Evolutionary conservation across 1,284 basidiomycete species (phyloP), one percentile per base, ranked within the genome.

Genomic region (Erythrobasidium hasegawianum): DNA sequence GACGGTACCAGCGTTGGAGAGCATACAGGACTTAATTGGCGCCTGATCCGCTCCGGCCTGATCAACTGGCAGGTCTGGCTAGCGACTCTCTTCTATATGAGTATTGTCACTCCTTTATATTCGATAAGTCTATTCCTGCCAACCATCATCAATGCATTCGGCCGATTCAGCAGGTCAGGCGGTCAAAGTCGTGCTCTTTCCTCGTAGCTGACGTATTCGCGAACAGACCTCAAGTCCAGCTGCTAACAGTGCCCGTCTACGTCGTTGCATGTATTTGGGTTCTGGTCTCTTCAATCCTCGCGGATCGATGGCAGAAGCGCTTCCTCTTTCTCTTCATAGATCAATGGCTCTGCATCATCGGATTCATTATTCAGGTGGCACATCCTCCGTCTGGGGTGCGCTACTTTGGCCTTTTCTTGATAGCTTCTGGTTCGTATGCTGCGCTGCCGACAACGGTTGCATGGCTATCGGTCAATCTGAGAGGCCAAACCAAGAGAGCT

Each of bases 221-320:
- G 57, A 58, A 68, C 1, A 53, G 71, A 0, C 69, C 73, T 2
- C 70, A 73, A 59, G 62, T 70, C 10, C 85, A 88, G 71, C 79
- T 88, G 1, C 79, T 88, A 27, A 87, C 86, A 0, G 82, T 87
- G 0, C 87, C 87, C 0, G 84, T 86, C 16, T 88, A 88, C 72
- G 75, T 85, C 29, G 78, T 83, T 59, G 84, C 84, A 0, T 83
- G 85, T 85, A 71, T 68, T 83, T 65, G 62, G 62, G 71, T 82
- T 0, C 78, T 87, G 14, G 54, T 39, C 2, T 66, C 78, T 81
- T 41, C 61, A 76, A 26, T 86, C 82, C 68, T 84, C 83, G 0
- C 86, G 18, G 87, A 88, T 73, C 81, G 79, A 67, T 71, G 81
- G 49, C 78, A 80, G 70, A 80, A 81, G 67, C 84, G 87, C 8